Conservation (phyloP, 495 filamentous ascomycete genomes). For the Polyplosphaeria fusca region DNA sequence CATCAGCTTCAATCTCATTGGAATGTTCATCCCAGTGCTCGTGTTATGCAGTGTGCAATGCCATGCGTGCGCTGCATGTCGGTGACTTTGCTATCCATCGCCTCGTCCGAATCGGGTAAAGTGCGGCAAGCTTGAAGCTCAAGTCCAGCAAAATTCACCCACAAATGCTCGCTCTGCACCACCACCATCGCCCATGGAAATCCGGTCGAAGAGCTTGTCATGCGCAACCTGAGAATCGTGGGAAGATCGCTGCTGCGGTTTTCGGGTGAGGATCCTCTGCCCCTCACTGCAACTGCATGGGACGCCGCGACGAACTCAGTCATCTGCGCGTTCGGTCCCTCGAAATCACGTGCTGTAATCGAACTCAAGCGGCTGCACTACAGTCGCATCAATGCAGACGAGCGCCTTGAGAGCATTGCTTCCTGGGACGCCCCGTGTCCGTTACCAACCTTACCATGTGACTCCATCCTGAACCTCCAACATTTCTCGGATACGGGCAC, state of each 20-base stretch:
- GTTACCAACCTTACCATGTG: slow-evolving; percentile 62
- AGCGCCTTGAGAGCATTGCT: slow-evolving; percentile 51
- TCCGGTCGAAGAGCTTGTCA: slow-evolving; percentile 6
- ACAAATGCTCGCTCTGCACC: neutral
- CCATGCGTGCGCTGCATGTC: neutral
- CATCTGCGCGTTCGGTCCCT: slow-evolving; percentile 41
- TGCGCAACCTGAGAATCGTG: slow-evolving; percentile 42
- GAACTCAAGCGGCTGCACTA: slow-evolving; percentile 35
- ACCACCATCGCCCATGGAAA: neutral
- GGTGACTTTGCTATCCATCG: no score
- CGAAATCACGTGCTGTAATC: slow-evolving; percentile 34
- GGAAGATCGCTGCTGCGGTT: slow-evolving; percentile 31
- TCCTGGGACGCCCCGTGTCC: slow-evolving; percentile 83
- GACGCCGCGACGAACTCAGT: slow-evolving; percentile 36
- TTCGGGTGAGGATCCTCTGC: slow-evolving; percentile 23
- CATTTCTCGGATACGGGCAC: slow-evolving; percentile 76
- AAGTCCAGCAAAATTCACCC: neutral
- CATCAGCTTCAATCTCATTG: slow-evolving; percentile 24
- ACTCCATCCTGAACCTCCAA: slow-evolving; percentile 72
- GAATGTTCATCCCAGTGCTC: slow-evolving; percentile 1
- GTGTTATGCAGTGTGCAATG: neutral
- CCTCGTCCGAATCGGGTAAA: slow-evolving; percentile 5
- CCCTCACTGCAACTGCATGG: slow-evolving; percentile 39
- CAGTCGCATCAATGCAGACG: slow-evolving; percentile 8
- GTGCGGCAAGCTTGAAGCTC: neutral